Percentiles rank a stretch among this genome's conserved stretches.
These are phyloP conservation scores for Liriodendron chinense DNA, from an alignment of 164 flowering plant genomes.

Conservation along the genomic window DNA sequence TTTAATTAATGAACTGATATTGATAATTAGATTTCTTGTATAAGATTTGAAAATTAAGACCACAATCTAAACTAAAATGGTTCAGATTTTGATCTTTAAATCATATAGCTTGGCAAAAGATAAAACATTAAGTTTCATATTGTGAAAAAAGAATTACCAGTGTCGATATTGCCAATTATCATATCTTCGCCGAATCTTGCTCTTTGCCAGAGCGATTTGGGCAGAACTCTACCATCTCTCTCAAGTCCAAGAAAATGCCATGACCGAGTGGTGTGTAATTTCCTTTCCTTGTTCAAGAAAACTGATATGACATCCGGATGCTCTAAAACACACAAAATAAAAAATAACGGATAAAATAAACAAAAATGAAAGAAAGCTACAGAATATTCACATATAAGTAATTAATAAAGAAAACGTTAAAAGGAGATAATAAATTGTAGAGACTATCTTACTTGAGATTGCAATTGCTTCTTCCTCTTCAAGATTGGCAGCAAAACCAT, in stretches of 20 bases:
- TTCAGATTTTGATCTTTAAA: too few relatives aligned
- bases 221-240: slow-evolving; percentile 25
- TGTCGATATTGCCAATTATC: slow-evolving; percentile 69
- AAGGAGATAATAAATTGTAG: background rate
- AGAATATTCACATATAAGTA: background rate
- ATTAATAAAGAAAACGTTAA: too few relatives aligned
- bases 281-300: slow-evolving; percentile 37
- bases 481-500: slow-evolving; percentile 66
- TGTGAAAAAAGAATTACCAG: slow-evolving; percentile 33
- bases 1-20: too few relatives aligned
- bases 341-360: background rate
- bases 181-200: slow-evolving; percentile 67
- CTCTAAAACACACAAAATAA: slow-evolving; percentile 31
- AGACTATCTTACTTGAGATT: slow-evolving; percentile 38
- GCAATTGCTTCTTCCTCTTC: slow-evolving; percentile 61
- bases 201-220: slow-evolving; percentile 48
- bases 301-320: slow-evolving; percentile 65
- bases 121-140: background rate
- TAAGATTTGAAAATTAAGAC: too few relatives aligned
- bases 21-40: background rate
- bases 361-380: background rate
- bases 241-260: slow-evolving; percentile 64
- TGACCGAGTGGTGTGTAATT: slow-evolving; percentile 67
- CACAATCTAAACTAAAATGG: too few relatives aligned
- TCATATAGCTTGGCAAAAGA: background rate